phyloP scores from a whole-genome alignment of 108 stramenopile species.

The Skeletonema tropicum region DNA sequence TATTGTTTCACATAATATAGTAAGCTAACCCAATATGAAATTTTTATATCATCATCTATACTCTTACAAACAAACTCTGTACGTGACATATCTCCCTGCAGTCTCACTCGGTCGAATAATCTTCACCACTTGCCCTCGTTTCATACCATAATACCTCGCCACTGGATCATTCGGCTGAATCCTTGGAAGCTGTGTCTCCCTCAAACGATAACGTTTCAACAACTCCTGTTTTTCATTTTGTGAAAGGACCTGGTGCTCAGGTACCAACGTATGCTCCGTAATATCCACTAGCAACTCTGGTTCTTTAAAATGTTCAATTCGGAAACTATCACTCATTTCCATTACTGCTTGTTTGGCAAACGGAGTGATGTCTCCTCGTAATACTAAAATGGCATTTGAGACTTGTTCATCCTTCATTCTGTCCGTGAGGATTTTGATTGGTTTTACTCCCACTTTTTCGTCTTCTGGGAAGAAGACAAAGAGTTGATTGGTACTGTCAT shows the following conservation, averaged over 20 bases:
- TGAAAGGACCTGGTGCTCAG: conserved; percentile 92
- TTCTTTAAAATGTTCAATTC: conserved; percentile 98
- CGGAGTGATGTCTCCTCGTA: conserved; percentile 89
- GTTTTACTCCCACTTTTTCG: conserved; percentile 94
- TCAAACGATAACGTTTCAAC: conserved; percentile 95
- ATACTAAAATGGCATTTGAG: conserved; percentile 88
- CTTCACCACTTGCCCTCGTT: conserved; percentile 96
- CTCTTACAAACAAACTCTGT: conserved; percentile 95
- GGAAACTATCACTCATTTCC: conserved; percentile 87
- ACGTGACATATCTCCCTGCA: conserved; percentile 99
- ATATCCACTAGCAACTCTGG: conserved; percentile 98
- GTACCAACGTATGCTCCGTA: conserved; percentile 95
- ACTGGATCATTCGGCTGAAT: conserved; percentile 98
- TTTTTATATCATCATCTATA: neutral
- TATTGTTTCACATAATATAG: neutral
- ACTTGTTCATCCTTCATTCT: conserved; percentile 88
- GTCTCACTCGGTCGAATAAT: conserved; percentile 99
- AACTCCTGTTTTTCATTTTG: conserved; percentile 94
- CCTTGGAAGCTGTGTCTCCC: conserved; percentile 97
- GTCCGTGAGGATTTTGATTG: conserved; percentile 91
- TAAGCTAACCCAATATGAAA: conserved; percentile 4
- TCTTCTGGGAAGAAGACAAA: conserved; percentile 97
- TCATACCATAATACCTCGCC: conserved; percentile 98
- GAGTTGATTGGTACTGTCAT: conserved; percentile 87
- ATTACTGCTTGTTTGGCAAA: conserved; percentile 93